A percentile compares a stretch with the other conserved stretches of the same genome.
Conservation (phyloP, 306 rosid genomes). For the Lathyrus aphaca region DNA sequence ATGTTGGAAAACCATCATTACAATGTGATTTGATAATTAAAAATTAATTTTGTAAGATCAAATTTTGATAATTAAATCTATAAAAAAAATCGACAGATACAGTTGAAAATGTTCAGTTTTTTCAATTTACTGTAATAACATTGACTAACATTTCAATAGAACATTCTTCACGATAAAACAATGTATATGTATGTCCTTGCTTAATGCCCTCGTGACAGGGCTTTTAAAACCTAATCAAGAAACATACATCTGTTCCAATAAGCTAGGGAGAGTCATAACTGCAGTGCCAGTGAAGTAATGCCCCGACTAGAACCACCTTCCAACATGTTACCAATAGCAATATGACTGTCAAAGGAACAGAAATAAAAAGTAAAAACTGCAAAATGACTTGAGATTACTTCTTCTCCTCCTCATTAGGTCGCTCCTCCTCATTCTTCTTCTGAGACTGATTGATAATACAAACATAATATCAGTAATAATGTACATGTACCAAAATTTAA, state of each 20-base stretch:
- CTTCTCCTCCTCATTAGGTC: conserved; percentile 67
- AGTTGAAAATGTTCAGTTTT: no score
- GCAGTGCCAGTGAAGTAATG: conserved; percentile 18
- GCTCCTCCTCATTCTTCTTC: conserved; percentile 72
- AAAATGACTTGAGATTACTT: conserved; percentile 37
- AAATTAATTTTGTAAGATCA: no score
- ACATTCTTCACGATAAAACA: conserved; percentile 32
- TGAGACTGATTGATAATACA: conserved; percentile 47
- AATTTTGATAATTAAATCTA: no score
- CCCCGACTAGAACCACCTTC: conserved; percentile 32
- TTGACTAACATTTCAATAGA: conserved; percentile 18
- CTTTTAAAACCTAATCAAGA: conserved; percentile 25
- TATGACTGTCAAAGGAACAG: conserved; percentile 28
- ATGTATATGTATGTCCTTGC: conserved; percentile 17
- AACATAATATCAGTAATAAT: conserved; percentile 27
- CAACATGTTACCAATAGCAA: conserved; percentile 33
- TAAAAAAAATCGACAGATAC: no score
- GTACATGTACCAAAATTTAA: conserved; percentile 35
- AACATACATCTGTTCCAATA: conserved; percentile 31
- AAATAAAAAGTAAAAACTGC: not conserved
- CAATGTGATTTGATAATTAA: no score
- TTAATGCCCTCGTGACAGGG: conserved; percentile 1
- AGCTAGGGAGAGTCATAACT: conserved; percentile 26
- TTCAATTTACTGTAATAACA: not conserved
- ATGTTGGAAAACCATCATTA: no score